Evolutionary conservation across 805 yeast genomes (phyloP).

Genomic region (Saccharomycodes ludwigii): DNA sequence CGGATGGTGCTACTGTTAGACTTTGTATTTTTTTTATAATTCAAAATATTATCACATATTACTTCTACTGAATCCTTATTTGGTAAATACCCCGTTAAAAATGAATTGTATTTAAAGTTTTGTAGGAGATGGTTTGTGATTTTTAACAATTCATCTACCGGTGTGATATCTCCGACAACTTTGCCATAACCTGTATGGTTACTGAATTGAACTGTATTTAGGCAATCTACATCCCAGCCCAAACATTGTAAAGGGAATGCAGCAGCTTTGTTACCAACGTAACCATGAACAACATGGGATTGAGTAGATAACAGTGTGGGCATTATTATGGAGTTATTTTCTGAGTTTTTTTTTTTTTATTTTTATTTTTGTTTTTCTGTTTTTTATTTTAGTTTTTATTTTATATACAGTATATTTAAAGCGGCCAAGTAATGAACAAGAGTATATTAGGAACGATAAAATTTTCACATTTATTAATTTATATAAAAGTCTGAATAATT

Average conservation of each 20-base stretch:
- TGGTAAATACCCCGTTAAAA: constrained; percentile 60
- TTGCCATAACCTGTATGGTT: constrained; percentile 62
- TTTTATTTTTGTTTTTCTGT: no score
- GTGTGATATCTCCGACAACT: constrained; percentile 1
- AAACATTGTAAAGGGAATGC: constrained; percentile 50
- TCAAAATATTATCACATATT: constrained; percentile 32
- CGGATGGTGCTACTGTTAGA: background rate
- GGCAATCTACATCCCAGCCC: constrained; percentile 60
- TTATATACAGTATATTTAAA: no score
- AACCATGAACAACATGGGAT: constrained; percentile 65
- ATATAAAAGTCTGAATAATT: no score
- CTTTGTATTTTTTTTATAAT: constrained; percentile 27
- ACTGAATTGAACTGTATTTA: constrained; percentile 54
- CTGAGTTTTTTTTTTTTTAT: no score
- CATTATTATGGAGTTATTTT: no score
- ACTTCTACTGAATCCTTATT: constrained; percentile 36
- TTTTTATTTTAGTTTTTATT: no score
- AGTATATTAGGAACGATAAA: no score
- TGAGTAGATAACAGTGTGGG: constrained; percentile 36
- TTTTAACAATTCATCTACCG: background rate
- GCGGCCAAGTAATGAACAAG: no score
- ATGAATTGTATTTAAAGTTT: constrained; percentile 33
- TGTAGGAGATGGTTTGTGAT: background rate
- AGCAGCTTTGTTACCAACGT: constrained; percentile 58
- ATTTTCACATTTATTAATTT: no score